Conservation (phyloP, 805 yeast species). For the Wickerhamiella shivajii region DNA sequence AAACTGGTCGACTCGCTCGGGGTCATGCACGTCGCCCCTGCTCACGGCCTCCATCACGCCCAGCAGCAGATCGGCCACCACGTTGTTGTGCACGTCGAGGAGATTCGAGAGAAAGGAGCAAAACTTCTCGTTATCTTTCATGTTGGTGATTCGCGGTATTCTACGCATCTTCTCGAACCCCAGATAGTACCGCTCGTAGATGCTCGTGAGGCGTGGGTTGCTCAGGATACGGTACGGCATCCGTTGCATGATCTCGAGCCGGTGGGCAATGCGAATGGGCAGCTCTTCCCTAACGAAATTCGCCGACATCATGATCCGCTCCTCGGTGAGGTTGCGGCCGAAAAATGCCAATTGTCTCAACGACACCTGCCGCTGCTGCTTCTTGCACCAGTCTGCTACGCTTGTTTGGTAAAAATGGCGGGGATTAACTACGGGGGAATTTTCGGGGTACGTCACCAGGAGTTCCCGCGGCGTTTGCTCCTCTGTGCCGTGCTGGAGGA, state of each 20-base stretch:
- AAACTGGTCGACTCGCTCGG: slow-evolving; percentile 49
- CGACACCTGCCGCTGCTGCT: slow-evolving; percentile 77
- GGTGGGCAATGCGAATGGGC: slow-evolving; percentile 69
- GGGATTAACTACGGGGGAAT: slow-evolving; percentile 35
- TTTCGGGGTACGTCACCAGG: slow-evolving; percentile 19
- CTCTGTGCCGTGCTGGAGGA: slow-evolving; percentile 8
- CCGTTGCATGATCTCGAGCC: slow-evolving; percentile 63
- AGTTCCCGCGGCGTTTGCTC: too few species aligned
- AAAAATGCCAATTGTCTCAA: slow-evolving; percentile 81
- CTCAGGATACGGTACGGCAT: slow-evolving; percentile 74
- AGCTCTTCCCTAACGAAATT: slow-evolving; percentile 78
- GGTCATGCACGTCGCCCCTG: slow-evolving; percentile 39
- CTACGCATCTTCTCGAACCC: slow-evolving; percentile 77
- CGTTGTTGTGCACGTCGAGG: slow-evolving; percentile 59
- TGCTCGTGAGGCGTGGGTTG: slow-evolving; percentile 73
- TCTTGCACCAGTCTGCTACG: slow-evolving; percentile 44
- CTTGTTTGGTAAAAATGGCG: slow-evolving; percentile 81
- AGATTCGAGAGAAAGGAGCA: slow-evolving; percentile 48
- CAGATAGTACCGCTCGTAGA: slow-evolving; percentile 76
- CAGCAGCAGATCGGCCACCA: slow-evolving; percentile 80
- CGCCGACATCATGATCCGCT: slow-evolving; percentile 68
- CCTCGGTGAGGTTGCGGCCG: slow-evolving; percentile 63
- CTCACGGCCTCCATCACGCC: slow-evolving; percentile 60
- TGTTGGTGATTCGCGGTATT: slow-evolving; percentile 47
- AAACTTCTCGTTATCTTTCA: slow-evolving; percentile 64